phyloP scores from a whole-genome alignment of 352 stramenopile species.

The Globisporangium canariense region DNA sequence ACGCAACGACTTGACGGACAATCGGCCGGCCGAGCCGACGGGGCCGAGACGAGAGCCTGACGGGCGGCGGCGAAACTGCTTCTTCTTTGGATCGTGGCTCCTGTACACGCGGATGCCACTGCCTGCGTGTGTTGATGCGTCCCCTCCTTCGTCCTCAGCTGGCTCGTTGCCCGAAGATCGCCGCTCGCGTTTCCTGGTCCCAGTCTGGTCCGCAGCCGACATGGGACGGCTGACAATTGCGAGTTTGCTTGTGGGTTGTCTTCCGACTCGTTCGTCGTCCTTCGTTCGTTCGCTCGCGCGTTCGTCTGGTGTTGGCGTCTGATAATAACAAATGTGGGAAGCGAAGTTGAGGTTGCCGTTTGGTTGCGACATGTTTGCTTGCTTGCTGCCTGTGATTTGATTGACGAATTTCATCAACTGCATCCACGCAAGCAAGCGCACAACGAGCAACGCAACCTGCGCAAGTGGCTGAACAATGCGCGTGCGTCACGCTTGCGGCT shows the following conservation, averaged over 20 bases:
- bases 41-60: no score
- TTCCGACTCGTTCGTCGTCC: background rate
- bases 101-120: no score
- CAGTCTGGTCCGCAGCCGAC: background rate
- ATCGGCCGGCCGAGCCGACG: no score
- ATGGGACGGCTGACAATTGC: no score
- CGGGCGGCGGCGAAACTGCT: no score
- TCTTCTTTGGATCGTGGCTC: no score
- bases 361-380: background rate
- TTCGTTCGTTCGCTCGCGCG: no score
- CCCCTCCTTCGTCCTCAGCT: no score
- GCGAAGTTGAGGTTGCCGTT: background rate
- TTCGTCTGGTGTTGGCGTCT: background rate
- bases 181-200: background rate
- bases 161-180: no score
- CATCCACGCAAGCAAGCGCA: background rate
- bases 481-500: background rate
- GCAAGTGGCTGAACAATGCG: background rate
- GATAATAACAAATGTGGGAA: background rate
- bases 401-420: background rate
- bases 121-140: no score
- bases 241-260: background rate
- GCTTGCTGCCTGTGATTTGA: background rate
- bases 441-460: background rate
- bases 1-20: background rate